phyloP scores from a whole-genome alignment of 192 early-diverging fungal genomes.

The Gonapodya prolifera region DNA sequence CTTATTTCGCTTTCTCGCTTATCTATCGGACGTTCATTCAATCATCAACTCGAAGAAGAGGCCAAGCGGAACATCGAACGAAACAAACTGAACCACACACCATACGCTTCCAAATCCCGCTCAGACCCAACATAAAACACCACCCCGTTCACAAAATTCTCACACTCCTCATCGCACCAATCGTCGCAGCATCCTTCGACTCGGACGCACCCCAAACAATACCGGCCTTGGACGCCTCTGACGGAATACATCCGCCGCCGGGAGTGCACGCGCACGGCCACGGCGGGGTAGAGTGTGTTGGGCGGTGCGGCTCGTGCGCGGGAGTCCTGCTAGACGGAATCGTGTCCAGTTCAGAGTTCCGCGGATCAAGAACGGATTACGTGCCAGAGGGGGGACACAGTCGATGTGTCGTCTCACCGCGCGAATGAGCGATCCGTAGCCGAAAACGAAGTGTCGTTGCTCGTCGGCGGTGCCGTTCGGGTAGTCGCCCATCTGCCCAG shows the following conservation, averaged over 20 bases:
- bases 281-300: background rate
- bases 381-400: background rate
- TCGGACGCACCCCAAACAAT: background rate
- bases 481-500: no score
- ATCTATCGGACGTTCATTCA: background rate
- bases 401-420: background rate
- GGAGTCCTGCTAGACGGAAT: background rate
- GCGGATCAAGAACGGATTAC: no score
- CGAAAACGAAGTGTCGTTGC: background rate
- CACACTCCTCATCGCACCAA: background rate
- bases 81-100: background rate
- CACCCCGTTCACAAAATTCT: background rate
- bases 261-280: background rate
- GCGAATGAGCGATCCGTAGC: background rate
- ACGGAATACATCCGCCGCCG: background rate
- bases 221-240: background rate
- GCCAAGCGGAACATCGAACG: background rate
- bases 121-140: background rate
- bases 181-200: background rate
- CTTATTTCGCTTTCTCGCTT: no score
- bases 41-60: background rate
- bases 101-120: background rate
- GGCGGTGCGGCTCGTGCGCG: background rate
- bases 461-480: no score
- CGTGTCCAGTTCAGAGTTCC: no score